A percentile compares a stretch with the other conserved stretches of the same genome.
Conservation (phyloP, 1,139 yeast species). For the Candida albicans region DNA sequence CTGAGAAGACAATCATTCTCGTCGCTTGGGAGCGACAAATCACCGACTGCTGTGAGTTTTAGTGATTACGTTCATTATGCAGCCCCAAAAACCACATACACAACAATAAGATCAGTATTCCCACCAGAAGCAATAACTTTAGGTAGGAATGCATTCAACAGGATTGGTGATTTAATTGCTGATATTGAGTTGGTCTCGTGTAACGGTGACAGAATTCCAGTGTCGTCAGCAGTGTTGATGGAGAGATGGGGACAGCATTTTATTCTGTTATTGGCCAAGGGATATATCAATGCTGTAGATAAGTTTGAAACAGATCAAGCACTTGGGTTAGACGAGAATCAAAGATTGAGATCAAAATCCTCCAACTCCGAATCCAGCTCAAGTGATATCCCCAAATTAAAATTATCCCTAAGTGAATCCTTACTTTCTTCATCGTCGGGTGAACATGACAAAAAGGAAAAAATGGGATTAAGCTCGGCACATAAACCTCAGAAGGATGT, state of each 20-base stretch:
- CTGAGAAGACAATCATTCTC: conserved; percentile 11
- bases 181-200: conserved; percentile 71
- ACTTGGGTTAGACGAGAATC: conserved; percentile 10
- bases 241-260: conserved; percentile 78
- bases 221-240: conserved; percentile 57
- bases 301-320: conserved; percentile 41
- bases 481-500: conserved; percentile 31
- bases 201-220: conserved; percentile 65
- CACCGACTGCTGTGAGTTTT: conserved; percentile 42
- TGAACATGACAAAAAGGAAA: conserved; percentile 12
- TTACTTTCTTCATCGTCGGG: conserved; percentile 14
- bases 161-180: conserved; percentile 61
- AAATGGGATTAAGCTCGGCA: conserved; percentile 3
- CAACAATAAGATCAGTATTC: conserved; percentile 65
- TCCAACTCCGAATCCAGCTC: conserved; percentile 10
- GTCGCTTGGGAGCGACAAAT: conserved; percentile 15
- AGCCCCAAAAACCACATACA: conserved; percentile 66
- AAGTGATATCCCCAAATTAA: conserved; percentile 11
- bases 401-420: conserved; percentile 16
- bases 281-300: conserved; percentile 59
- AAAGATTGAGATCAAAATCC: conserved; percentile 13
- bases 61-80: conserved; percentile 75
- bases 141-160: conserved; percentile 71
- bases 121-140: conserved; percentile 76
- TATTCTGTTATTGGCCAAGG: conserved; percentile 57